Evolutionary conservation across 2,329 filamentous ascomycete species (phyloP).

Genomic region (Ophiostoma tasmaniense): DNA sequence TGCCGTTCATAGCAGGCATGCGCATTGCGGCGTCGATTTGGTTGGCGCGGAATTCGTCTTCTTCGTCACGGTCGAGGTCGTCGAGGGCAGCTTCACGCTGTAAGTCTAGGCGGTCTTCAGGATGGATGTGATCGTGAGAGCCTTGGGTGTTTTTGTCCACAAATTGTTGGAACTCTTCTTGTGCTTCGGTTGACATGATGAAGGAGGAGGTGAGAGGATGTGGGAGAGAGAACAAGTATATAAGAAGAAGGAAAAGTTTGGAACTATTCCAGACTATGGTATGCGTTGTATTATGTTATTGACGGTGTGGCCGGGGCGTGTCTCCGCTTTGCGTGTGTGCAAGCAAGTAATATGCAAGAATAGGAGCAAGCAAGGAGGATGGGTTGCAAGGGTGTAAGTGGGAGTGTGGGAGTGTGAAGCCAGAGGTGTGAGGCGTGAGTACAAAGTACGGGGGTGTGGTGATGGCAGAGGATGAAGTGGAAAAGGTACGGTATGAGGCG

Average conservation of each 20-base stretch:
- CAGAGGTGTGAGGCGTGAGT: not conserved
- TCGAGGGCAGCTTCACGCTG: constrained; percentile 29
- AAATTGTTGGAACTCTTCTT: constrained; percentile 59
- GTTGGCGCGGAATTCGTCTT: constrained; percentile 43
- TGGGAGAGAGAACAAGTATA: constrained; percentile 18
- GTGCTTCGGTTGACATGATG: constrained; percentile 47
- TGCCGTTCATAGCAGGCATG: constrained; percentile 48
- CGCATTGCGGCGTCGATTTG: constrained; percentile 58
- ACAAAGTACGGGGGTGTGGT: not conserved
- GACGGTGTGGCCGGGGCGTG: not conserved
- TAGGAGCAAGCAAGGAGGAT: constrained; percentile 1
- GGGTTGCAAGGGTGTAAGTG: not conserved
- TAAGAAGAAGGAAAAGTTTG: not conserved
- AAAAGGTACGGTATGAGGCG: not conserved
- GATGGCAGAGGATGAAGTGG: not conserved
- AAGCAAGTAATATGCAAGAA: constrained; percentile 6
- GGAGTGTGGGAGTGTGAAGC: not conserved
- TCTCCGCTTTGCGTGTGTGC: constrained; percentile 1
- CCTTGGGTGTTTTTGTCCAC: constrained; percentile 47
- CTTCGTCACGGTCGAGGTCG: constrained; percentile 48
- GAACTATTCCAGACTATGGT: not conserved
- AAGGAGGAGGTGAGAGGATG: constrained; percentile 18
- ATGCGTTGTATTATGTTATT: not conserved
- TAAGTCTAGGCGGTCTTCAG: constrained; percentile 5
- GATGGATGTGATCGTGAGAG: constrained; percentile 29